A percentile compares a stretch with the other conserved stretches of the same genome.
Conservation (phyloP, 2,329 filamentous ascomycete genomes). For the Aspergillus fumigatiaffinis region DNA sequence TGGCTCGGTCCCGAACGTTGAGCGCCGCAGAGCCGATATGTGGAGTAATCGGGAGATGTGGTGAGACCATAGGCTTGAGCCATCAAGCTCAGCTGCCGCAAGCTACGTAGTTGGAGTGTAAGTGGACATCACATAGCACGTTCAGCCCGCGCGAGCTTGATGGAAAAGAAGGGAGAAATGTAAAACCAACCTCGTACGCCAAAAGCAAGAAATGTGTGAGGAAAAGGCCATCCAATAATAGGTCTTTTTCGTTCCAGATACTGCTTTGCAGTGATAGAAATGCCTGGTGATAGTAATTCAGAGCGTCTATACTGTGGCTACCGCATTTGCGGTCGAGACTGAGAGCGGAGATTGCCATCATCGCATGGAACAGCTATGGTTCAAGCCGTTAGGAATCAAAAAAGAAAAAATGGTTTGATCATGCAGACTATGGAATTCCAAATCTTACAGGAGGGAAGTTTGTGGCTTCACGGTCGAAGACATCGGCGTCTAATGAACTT, state of each 20-base stretch:
- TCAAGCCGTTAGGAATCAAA: slow-evolving; percentile 5
- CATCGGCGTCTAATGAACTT: slow-evolving; percentile 33
- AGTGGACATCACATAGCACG: background rate
- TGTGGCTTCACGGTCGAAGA: slow-evolving; percentile 46
- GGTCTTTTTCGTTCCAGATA: slow-evolving; percentile 45
- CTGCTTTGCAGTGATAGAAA: slow-evolving; percentile 46
- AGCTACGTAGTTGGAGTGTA: slow-evolving; percentile 33
- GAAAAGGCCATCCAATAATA: slow-evolving; percentile 55
- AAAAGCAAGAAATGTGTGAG: slow-evolving; percentile 56
- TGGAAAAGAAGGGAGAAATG: background rate
- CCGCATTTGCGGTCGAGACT: slow-evolving; percentile 47
- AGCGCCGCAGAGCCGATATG: slow-evolving; percentile 47
- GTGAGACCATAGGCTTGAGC: slow-evolving; percentile 51
- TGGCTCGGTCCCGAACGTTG: slow-evolving; percentile 43
- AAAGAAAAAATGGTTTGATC: background rate
- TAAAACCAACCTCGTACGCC: slow-evolving; percentile 49
- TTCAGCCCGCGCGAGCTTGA: slow-evolving; percentile 1
- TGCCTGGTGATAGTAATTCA: slow-evolving; percentile 54
- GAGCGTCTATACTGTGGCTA: slow-evolving; percentile 45
- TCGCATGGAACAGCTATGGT: slow-evolving; percentile 52
- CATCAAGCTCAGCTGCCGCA: slow-evolving; percentile 43
- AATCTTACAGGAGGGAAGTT: slow-evolving; percentile 50
- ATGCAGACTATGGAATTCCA: slow-evolving; percentile 4
- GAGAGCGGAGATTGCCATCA: slow-evolving; percentile 55
- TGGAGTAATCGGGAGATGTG: slow-evolving; percentile 51